These are phyloP conservation scores for Salix koriyanagi DNA, from an alignment of 345 rosid genomes.

Conservation along the genomic window DNA sequence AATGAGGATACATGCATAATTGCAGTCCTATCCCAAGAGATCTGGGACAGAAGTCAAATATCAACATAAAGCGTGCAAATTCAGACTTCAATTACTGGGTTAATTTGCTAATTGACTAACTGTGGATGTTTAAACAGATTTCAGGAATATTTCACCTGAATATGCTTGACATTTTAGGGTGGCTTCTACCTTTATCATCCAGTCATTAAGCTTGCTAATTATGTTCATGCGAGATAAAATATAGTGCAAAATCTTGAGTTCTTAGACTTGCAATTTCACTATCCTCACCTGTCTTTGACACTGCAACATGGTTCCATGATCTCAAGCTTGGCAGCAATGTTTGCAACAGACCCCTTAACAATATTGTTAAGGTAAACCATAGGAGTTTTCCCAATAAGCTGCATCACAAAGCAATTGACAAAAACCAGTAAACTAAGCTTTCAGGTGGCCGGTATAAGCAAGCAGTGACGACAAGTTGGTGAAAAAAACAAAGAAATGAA, in stretches of 20 bases:
- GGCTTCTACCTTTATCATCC: not conserved
- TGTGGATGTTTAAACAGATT: not conserved
- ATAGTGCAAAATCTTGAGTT: not conserved
- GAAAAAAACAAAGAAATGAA: no score
- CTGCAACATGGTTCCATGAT: slow-evolving; percentile 37
- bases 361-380: slow-evolving; percentile 30
- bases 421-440: not conserved
- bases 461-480: no score
- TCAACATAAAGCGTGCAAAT: not conserved
- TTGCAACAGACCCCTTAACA: slow-evolving; percentile 25
- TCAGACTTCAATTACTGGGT: not conserved
- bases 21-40: not conserved
- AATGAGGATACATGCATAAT: not conserved
- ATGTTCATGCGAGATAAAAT: not conserved
- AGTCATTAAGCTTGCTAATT: not conserved
- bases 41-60: not conserved
- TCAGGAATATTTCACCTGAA: not conserved
- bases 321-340: slow-evolving; percentile 36
- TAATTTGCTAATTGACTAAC: not conserved
- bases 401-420: slow-evolving; percentile 6
- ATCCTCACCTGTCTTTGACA: slow-evolving; percentile 32
- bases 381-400: slow-evolving; percentile 34
- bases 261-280: not conserved
- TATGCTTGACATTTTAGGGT: not conserved
- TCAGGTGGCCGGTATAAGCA: not conserved